Evolutionary conservation across 176 grass and related monocot genomes (phyloP).

Genomic region (Oryza nivara): DNA sequence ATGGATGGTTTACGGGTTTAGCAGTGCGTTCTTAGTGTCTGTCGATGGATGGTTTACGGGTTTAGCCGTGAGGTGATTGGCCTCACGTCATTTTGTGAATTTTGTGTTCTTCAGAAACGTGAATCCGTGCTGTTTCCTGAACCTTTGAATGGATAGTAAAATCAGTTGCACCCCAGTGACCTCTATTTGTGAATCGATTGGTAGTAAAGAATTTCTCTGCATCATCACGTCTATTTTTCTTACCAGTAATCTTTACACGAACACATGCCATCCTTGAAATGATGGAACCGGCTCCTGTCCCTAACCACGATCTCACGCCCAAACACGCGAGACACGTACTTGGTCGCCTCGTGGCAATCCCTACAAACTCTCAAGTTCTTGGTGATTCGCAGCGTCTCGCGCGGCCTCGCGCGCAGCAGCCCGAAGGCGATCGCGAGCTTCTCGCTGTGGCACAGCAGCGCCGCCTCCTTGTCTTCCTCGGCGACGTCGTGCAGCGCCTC

Average conservation of each 20-base stretch:
- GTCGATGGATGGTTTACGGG: background rate
- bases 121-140: background rate
- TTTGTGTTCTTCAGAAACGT: conserved; percentile 4
- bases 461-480: conserved; percentile 54
- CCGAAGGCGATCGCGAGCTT: conserved; percentile 89
- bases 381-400: conserved; percentile 55
- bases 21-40: background rate
- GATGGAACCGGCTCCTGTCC: conserved; percentile 82
- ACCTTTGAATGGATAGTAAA: background rate
- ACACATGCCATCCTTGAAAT: conserved; percentile 71
- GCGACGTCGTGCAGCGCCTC: conserved; percentile 57
- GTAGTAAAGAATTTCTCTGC: background rate
- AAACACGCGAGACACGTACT: conserved; percentile 66
- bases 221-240: background rate
- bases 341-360: conserved; percentile 71
- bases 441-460: conserved; percentile 79
- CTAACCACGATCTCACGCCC: conserved; percentile 70
- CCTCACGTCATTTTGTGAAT: background rate
- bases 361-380: conserved; percentile 78
- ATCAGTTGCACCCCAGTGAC: background rate
- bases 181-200: too few relatives aligned
- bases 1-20: conserved; percentile 1
- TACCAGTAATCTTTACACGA: conserved; percentile 93
- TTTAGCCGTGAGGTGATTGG: background rate
- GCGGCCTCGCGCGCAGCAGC: conserved; percentile 49